These are phyloP conservation scores for Albophoma yamanashiensis DNA, from an alignment of 2,329 filamentous ascomycete genomes.

Conservation along the genomic window DNA sequence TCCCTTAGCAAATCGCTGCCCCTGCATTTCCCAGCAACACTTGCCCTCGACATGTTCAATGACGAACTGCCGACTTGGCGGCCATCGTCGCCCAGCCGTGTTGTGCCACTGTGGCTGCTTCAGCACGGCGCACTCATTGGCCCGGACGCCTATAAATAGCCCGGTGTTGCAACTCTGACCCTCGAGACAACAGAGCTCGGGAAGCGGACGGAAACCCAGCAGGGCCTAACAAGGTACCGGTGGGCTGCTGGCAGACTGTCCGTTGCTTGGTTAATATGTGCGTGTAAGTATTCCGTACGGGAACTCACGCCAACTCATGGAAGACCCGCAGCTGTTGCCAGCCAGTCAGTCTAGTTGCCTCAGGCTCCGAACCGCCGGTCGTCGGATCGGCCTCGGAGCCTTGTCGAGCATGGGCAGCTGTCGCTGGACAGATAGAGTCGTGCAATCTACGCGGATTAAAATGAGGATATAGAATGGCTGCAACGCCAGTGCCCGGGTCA, in stretches of 20 bases:
- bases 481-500: not conserved
- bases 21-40: not conserved
- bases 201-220: not conserved
- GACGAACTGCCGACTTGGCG: not conserved
- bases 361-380: not conserved
- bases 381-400: not conserved
- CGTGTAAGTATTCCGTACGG: not conserved
- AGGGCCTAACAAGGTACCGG: not conserved
- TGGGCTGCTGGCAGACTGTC: not conserved
- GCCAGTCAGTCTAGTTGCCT: not conserved
- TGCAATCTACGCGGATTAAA: not conserved
- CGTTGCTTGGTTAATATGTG: not conserved
- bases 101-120: not conserved
- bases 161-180: not conserved
- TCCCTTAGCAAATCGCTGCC: not conserved
- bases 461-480: not conserved
- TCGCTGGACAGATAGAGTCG: not conserved
- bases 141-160: not conserved
- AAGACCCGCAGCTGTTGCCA: not conserved
- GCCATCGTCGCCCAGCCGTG: not conserved
- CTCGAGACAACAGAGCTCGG: not conserved
- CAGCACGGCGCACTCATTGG: not conserved
- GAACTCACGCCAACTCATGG: not conserved
- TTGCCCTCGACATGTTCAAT: not conserved
- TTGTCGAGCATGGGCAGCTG: not conserved